phyloP scores from a whole-genome alignment of 2,329 filamentous ascomycete genomes.

The Lomentospora prolificans region DNA sequence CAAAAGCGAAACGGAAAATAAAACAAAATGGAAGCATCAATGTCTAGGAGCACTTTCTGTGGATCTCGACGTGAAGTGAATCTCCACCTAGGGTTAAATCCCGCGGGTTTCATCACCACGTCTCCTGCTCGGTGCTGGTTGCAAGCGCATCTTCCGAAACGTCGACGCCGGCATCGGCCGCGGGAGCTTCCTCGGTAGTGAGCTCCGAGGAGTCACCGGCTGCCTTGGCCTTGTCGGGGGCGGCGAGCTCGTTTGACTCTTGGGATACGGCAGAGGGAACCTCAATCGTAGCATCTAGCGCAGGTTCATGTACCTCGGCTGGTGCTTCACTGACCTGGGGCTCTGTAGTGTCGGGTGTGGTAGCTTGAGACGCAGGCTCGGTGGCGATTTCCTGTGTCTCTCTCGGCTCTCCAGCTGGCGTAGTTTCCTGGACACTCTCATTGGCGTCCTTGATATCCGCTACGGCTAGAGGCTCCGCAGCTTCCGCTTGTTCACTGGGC shows the following conservation, averaged over 20 bases:
- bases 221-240: background rate
- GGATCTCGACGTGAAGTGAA: background rate
- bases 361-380: constrained; percentile 7
- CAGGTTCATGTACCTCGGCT: too few species aligned
- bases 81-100: too few species aligned
- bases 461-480: constrained; percentile 7
- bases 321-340: constrained; percentile 11
- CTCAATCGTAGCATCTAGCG: too few species aligned
- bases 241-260: background rate
- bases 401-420: background rate
- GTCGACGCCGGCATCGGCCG: background rate
- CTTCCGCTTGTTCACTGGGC: background rate
- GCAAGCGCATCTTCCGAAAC: background rate
- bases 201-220: background rate
- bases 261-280: background rate
- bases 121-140: background rate
- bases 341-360: constrained; percentile 13
- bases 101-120: background rate
- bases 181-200: background rate
- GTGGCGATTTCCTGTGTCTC: background rate
- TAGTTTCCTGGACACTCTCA: background rate
- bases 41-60: background rate
- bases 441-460: background rate
- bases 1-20: constrained; percentile 1
- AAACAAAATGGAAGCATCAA: background rate